phyloP scores from a whole-genome alignment of 305 asterid species.

The Nicotiana rustica region DNA sequence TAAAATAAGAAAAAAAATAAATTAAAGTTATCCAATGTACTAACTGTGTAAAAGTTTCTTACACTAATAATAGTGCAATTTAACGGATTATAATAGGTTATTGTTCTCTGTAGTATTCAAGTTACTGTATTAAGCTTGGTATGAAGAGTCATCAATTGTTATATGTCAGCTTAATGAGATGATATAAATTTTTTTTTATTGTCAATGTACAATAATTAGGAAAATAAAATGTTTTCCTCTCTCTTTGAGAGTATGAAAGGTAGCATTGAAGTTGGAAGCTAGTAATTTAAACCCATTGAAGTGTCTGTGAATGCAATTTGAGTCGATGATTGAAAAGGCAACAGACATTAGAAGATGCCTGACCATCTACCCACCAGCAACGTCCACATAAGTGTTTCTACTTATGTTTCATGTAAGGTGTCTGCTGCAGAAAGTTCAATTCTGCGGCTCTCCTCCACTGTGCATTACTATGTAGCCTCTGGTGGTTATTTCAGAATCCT shows the following conservation, averaged over 20 bases:
- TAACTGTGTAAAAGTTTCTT: neutral
- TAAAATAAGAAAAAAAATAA: neutral
- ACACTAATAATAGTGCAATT: neutral
- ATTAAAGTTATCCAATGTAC: neutral
- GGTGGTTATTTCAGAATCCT: neutral
- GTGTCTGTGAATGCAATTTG: neutral
- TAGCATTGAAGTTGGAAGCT: constrained; percentile 29
- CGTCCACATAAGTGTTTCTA: neutral
- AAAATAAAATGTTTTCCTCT: neutral
- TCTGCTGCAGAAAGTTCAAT: neutral
- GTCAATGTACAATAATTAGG: neutral
- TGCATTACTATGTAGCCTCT: neutral
- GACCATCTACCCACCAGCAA: constrained; percentile 30
- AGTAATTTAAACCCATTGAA: neutral
- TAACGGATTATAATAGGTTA: neutral
- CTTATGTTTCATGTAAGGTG: neutral
- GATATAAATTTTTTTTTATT: too few species aligned
- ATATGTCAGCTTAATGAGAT: too few species aligned
- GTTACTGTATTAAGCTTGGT: neutral
- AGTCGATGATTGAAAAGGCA: constrained; percentile 21
- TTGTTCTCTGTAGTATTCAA: neutral
- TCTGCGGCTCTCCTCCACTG: neutral
- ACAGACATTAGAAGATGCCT: constrained; percentile 34
- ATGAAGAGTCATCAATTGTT: neutral
- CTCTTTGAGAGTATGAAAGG: neutral